These are phyloP conservation scores for Kregervanrija delftensis DNA, from an alignment of 805 yeast species.

Conservation along the genomic window DNA sequence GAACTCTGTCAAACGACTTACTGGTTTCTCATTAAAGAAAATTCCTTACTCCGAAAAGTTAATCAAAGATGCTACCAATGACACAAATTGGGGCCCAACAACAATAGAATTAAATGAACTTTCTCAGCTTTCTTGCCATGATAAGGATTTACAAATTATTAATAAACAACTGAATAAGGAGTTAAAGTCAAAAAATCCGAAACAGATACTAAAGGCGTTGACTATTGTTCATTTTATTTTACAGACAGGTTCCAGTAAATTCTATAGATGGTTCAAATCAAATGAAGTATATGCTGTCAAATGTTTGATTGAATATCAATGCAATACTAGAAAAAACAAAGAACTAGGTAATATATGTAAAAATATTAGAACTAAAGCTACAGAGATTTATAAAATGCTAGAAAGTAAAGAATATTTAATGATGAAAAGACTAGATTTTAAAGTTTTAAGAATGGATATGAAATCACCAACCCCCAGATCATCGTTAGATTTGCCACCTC, in stretches of 20 bases:
- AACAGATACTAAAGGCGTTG: constrained; percentile 41
- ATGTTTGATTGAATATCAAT: constrained; percentile 23
- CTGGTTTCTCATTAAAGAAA: constrained; percentile 20
- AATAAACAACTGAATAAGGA: constrained; percentile 34
- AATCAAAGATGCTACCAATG: constrained; percentile 43
- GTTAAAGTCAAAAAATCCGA: constrained; percentile 30
- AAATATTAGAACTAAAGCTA: constrained; percentile 33
- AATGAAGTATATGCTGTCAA: constrained; percentile 28
- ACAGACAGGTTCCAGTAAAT: constrained; percentile 47
- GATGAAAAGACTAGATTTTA: constrained; percentile 35
- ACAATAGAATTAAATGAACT: constrained; percentile 49
- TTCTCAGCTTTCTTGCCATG: constrained; percentile 37
- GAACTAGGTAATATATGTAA: constrained; percentile 19
- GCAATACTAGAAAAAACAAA: constrained; percentile 17
- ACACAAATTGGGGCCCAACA: constrained; percentile 42
- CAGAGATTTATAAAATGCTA: constrained; percentile 25
- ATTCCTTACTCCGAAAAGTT: constrained; percentile 19
- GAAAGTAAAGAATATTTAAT: constrained; percentile 29
- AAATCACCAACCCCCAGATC: constrained; percentile 23
- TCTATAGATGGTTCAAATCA: constrained; percentile 40
- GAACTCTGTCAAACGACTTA: too few species aligned
- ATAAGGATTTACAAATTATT: constrained; percentile 33
- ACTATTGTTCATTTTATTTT: constrained; percentile 46
- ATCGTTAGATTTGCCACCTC: constrained; percentile 15
- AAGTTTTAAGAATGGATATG: constrained; percentile 35